phyloP scores from a whole-genome alignment of 192 early-diverging fungal genomes.

The Coemansia sp. region DNA sequence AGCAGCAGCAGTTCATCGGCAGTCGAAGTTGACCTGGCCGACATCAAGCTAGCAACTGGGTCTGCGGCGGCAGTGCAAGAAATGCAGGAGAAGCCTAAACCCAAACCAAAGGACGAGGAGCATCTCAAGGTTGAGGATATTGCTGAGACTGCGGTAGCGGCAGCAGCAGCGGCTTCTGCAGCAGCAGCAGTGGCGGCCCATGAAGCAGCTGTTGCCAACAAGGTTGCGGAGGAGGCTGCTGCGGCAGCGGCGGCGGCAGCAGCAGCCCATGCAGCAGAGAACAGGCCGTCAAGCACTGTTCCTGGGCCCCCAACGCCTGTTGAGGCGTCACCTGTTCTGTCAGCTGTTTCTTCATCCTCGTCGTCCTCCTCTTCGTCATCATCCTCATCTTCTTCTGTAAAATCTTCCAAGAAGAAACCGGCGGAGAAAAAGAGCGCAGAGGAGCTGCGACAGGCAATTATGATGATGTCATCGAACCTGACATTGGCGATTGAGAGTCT shows the following conservation, averaged over 20 bases:
- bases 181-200: constrained; percentile 2
- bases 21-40: constrained; percentile 13
- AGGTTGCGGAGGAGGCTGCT: constrained; percentile 5
- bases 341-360: constrained; percentile 4
- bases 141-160: constrained; percentile 28
- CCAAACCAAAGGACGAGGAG: neutral
- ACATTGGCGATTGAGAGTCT: constrained; percentile 45
- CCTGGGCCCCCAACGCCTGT: constrained; percentile 28
- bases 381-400: constrained; percentile 1
- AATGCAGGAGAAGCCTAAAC: constrained; percentile 11
- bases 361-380: neutral
- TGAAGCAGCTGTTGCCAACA: neutral
- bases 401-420: neutral
- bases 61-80: constrained; percentile 1
- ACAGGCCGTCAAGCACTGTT: constrained; percentile 29
- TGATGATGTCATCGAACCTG: constrained; percentile 44
- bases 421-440: constrained; percentile 19
- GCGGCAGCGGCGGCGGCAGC: constrained; percentile 7
- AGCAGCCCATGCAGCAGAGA: constrained; percentile 1
- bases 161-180: constrained; percentile 17
- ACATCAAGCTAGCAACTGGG: constrained; percentile 17
- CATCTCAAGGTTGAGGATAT: constrained; percentile 32
- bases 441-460: constrained; percentile 37
- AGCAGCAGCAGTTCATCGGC: constrained; percentile 16
- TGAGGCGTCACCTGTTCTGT: neutral